Evolutionary conservation across 2,329 filamentous ascomycete genomes (phyloP).

Genomic region (Fusarium temperatum): DNA sequence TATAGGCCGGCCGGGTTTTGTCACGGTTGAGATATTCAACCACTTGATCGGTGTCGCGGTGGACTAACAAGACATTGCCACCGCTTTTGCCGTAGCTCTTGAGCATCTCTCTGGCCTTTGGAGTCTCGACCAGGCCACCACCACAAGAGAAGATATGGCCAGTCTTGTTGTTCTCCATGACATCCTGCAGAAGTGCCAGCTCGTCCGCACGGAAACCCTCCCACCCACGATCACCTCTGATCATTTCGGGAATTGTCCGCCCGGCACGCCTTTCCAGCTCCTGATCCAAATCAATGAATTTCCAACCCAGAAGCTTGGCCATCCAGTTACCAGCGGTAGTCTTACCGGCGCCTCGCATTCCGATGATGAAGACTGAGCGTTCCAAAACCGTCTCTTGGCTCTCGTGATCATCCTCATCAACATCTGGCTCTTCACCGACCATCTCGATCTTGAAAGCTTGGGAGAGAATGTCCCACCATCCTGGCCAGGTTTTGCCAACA

Average conservation of each 20-base stretch:
- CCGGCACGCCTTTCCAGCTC: slow-evolving; percentile 81
- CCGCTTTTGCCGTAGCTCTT: slow-evolving; percentile 76
- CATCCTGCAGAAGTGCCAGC: slow-evolving; percentile 74
- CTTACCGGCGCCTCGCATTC: slow-evolving; percentile 97
- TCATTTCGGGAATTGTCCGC: slow-evolving; percentile 85
- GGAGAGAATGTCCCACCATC: slow-evolving; percentile 93
- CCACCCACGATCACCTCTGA: slow-evolving; percentile 79
- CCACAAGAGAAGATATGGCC: slow-evolving; percentile 92
- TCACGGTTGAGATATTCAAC: slow-evolving; percentile 89
- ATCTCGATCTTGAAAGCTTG: slow-evolving; percentile 80
- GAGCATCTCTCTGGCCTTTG: slow-evolving; percentile 80
- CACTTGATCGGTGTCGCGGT: slow-evolving; percentile 86
- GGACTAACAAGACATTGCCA: slow-evolving; percentile 86
- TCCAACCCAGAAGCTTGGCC: slow-evolving; percentile 75
- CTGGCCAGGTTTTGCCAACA: slow-evolving; percentile 97
- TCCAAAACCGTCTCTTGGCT: slow-evolving; percentile 42
- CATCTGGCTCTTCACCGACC: slow-evolving; percentile 73
- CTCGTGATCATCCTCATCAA: slow-evolving; percentile 22
- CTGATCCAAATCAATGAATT: slow-evolving; percentile 86
- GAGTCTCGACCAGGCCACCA: slow-evolving; percentile 89
- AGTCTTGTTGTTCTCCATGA: slow-evolving; percentile 77
- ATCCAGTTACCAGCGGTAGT: slow-evolving; percentile 93
- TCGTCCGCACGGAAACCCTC: slow-evolving; percentile 86
- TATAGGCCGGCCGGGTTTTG: slow-evolving; percentile 90
- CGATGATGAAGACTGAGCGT: slow-evolving; percentile 89